Evolutionary conservation across 345 rosid species (phyloP), one percentile per base, ranked within the genome.

Genomic region (Combretum micranthum): DNA sequence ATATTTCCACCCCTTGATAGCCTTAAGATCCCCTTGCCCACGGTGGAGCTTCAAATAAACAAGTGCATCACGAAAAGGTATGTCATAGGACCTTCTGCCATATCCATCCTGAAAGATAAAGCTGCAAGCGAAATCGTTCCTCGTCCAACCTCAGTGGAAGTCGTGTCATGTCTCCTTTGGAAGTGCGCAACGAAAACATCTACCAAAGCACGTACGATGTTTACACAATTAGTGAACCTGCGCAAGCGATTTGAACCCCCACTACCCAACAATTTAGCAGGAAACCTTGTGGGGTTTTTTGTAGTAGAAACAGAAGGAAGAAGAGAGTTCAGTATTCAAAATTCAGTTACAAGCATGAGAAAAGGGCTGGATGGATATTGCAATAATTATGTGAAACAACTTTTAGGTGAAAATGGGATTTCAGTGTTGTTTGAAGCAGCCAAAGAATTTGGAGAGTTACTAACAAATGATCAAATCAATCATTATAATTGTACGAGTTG

Each of bases 141-240:
- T 20, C 48, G 12, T 44, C 59, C 66, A 1, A 53, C 52, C 43
- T 58, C 58, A 10, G 52, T 53, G 19, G 59, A 62, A 53, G 49
- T 53, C 12, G 23, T 62, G 2, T 51, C 59, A 12, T 52, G 52
- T 13, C 50, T 62, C 16, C 45, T 62, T 13, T 62, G 66, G 66
- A 62, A 62, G 45, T 53, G 46, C 11, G 66, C 66, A 22, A 18
- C 26, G 25, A 52, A 62, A 4, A 51, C 50, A 0, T 52, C 65
- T 15, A 23, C 20, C 12, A 61, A 43, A 61, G 42, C 45, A 22
- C 47, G 21, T 2, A 51, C 67, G 1, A 44, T 55, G 13, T 49
- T 62, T 22, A 26, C 55, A 5, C 80, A 71, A 17, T 45, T 75
- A 3, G 69, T 76, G 64, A 73, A 76, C 60, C 47, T 80, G 26